These are phyloP conservation scores for Kwoniella europaea DNA, from an alignment of 768 basidiomycete species.

Conservation along the genomic window DNA sequence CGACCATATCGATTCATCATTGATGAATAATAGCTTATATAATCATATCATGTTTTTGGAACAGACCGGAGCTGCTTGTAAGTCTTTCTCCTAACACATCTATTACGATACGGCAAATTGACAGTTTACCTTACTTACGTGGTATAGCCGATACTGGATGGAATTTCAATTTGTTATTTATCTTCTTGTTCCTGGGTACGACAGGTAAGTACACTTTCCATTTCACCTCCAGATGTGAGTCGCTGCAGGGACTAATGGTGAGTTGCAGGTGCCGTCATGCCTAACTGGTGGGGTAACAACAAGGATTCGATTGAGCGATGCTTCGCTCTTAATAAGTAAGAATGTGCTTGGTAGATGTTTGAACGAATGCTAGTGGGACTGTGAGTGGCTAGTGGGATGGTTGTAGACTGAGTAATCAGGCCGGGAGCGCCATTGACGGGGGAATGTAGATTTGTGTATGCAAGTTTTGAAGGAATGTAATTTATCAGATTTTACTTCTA, in stretches of 20 bases:
- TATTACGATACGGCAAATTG: not conserved
- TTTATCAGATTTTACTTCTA: not conserved
- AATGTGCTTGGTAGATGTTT: not conserved
- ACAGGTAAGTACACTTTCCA: not conserved
- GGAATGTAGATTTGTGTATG: too few relatives aligned
- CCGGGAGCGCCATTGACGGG: too few relatives aligned
- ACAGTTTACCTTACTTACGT: not conserved
- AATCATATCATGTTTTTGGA: not conserved
- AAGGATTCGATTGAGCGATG: constrained; percentile 19
- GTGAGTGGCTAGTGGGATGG: too few relatives aligned
- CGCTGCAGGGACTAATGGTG: too few relatives aligned
- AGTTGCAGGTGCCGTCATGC: constrained; percentile 18
- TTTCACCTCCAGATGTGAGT: too few relatives aligned
- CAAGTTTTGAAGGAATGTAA: too few relatives aligned
- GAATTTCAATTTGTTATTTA: constrained; percentile 21
- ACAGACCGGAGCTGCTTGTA: constrained; percentile 15
- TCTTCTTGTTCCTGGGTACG: constrained; percentile 26
- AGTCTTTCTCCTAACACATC: not conserved
- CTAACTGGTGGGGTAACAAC: constrained; percentile 25
- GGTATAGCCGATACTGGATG: constrained; percentile 20
- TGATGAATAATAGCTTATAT: too few relatives aligned
- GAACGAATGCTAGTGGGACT: too few relatives aligned
- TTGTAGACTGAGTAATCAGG: too few relatives aligned
- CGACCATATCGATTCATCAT: not conserved
- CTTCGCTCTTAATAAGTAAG: constrained; percentile 10